Base-by-base conservation (phyloP, 441 rosid genomes). In the Jatropha podagrica region DNA sequence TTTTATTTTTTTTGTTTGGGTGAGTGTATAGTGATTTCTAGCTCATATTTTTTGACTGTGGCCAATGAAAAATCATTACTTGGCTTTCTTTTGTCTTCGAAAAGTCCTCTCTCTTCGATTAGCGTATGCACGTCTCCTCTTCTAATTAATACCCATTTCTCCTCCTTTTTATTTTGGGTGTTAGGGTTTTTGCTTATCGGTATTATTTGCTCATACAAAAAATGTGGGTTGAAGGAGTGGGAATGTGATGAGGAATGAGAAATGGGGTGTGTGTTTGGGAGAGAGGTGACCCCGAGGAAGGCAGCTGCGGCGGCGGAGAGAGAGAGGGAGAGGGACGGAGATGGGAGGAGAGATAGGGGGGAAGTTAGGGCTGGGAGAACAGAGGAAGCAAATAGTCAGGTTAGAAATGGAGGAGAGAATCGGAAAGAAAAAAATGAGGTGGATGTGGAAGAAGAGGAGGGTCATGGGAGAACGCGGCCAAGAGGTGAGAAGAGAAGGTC, bases 241-340 rank as follows among this genome's bases (percentile, higher is more conserved):
- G 56, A 77, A 67, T 72, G 83, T 65, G 75, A 69, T 75, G 80
- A 76, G 88, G 82, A 88, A 72, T 87, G 81, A 78, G 79, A 76
- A 84, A 95, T 95, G 99, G 99, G 99, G 74, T 95, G 99, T 77
- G 98, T 95, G 69, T 83, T 95, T 69, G 95, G 97, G 73, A 89
- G 88, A 84, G 91, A 87, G 84, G 82, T 84, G 69, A 79, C 83
- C 17, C 68, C 86, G 32, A 88, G 81, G 77, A 79, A 83, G 80
- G 83, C 80, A 46, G 81, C 85, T 56, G 92, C 77, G 76, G 67
- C 84, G 68, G 82, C 80, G 71, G 83, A 68, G 73, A 73, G 76
- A 49, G 68, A 74, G 48, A 44, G 8, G 48, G 48, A 2, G 48
- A 44, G 9, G 48, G 48, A 44, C 6, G 48, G 48, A 44, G 48